Base-by-base conservation (phyloP, 1,284 basidiomycete species). In the Psilocybe mexicana region DNA sequence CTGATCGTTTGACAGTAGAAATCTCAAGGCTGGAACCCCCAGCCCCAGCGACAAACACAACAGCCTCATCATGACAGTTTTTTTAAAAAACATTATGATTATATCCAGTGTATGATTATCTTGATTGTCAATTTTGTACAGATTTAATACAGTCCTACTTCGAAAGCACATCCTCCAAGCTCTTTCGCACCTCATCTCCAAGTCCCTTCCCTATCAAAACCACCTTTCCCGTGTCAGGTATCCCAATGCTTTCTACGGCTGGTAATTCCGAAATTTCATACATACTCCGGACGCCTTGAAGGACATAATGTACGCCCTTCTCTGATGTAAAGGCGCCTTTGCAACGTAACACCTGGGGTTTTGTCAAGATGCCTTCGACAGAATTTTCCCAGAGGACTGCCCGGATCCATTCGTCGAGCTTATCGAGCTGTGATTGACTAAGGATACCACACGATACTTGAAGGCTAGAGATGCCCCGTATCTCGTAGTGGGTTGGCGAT, bases 161-260 rank as follows among this genome's bases (percentile, higher is more conserved):
- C 44, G 50, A 48, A 55, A 72, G 64, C 6, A 70, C 69, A 47
- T 58, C 57, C 58, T 80, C 70, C 36, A 90, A 71, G 67, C 84
- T 88, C 57, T 65, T 61, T 54, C 83, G 73, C 28, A 88, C 82
- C 10, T 60, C 65, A 57, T 80, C 79, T 57, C 79, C 73, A 43
- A 96, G 71, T 1, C 91, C 90, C 65, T 88, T 88, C 7, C 94
- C 94, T 55, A 97, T 96, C 57, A 97, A 80, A 1, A 96, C 92
- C 28, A 97, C 67, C 74, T 95, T 95, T 14, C 93, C 92, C 40
- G 71, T 72, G 46, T 82, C 81, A 0, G 83, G 80, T 38, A 83
- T 65, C 0, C 80, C 85, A 38, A 83, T 61, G 18, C 70, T 69
- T 25, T 75, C 44, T 73, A 72, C 45, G 54, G 52, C 66, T 25